Evolutionary conservation across 169 alveolate species (phyloP).

Genomic region (Eimeria necatrix): DNA sequence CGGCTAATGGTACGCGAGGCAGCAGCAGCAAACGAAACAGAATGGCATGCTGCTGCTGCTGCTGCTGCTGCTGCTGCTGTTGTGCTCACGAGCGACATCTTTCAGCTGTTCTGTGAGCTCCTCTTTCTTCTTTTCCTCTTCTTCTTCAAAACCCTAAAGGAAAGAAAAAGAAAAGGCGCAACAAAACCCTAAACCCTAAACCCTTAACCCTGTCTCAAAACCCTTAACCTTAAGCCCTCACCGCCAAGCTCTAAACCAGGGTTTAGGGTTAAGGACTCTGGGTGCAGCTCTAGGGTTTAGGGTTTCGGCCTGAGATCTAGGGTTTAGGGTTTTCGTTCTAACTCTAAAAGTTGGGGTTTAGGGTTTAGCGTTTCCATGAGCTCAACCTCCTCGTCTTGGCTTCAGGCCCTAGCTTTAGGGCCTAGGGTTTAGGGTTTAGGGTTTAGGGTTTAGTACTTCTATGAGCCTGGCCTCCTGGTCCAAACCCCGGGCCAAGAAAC

Average conservation of each 20-base stretch:
- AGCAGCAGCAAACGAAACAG: neutral
- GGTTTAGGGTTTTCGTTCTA: too few species aligned
- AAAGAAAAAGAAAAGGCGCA: neutral
- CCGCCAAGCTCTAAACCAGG: too few species aligned
- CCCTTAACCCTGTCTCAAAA: too few species aligned
- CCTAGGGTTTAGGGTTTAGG: conserved; percentile 13
- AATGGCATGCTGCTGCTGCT: neutral
- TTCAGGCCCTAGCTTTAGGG: too few species aligned
- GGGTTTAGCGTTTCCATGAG: too few species aligned
- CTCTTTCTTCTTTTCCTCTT: neutral
- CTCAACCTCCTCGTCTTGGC: too few species aligned
- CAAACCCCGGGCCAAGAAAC: conserved; percentile 14
- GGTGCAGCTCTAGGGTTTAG: too few species aligned
- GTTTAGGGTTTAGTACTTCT: conserved; percentile 9
- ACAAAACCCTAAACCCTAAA: neutral
- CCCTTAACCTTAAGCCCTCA: neutral
- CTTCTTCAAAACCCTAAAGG: conserved; percentile 31
- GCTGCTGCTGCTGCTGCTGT: conserved; percentile 36
- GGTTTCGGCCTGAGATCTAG: too few species aligned
- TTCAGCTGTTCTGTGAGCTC: conserved; percentile 28
- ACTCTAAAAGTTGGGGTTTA: too few species aligned
- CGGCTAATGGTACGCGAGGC: too few species aligned
- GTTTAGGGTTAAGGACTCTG: too few species aligned
- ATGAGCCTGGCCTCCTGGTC: conserved; percentile 26
- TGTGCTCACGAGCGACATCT: conserved; percentile 16